These are phyloP conservation scores for Mortierella sp. DNA, from an alignment of 371 early-diverging fungal species.

Conservation along the genomic window DNA sequence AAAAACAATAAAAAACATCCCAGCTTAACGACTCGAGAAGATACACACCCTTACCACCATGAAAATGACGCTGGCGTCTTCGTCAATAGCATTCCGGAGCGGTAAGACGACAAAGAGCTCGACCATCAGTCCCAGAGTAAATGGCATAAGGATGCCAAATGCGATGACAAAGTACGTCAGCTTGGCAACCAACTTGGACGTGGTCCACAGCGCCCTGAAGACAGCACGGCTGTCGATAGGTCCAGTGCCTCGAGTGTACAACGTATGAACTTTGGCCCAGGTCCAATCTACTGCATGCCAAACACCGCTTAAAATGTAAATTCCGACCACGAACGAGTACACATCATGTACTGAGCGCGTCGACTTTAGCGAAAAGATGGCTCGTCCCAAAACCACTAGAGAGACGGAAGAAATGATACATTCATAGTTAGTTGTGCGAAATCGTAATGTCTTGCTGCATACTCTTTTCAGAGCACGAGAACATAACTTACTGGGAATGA, in stretches of 20 bases:
- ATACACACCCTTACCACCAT: slow-evolving; percentile 25
- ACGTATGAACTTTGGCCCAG: not conserved
- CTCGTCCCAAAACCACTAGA: slow-evolving; percentile 39
- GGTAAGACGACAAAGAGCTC: slow-evolving; percentile 47
- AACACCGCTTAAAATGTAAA: slow-evolving; percentile 26
- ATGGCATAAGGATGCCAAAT: slow-evolving; percentile 38
- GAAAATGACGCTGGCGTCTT: slow-evolving; percentile 25
- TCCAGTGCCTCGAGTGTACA: slow-evolving; percentile 14
- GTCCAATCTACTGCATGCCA: slow-evolving; percentile 29
- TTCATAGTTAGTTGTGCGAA: not conserved
- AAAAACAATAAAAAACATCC: not conserved
- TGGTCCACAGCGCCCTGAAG: slow-evolving; percentile 5
- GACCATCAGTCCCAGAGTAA: slow-evolving; percentile 32
- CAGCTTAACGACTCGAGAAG: not conserved
- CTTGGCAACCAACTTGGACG: slow-evolving; percentile 1
- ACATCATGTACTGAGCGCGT: slow-evolving; percentile 29
- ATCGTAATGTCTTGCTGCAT: not conserved
- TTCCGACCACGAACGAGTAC: slow-evolving; percentile 31
- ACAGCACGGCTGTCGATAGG: slow-evolving; percentile 24
- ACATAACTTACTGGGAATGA: slow-evolving; percentile 35
- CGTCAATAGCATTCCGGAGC: slow-evolving; percentile 20
- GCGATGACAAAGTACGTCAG: slow-evolving; percentile 28
- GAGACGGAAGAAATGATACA: not conserved
- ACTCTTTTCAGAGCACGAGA: not conserved
- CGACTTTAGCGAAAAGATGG: slow-evolving; percentile 21